Base-by-base conservation (phyloP, 192 early-diverging fungal species). In the Dissophora globulifera region DNA sequence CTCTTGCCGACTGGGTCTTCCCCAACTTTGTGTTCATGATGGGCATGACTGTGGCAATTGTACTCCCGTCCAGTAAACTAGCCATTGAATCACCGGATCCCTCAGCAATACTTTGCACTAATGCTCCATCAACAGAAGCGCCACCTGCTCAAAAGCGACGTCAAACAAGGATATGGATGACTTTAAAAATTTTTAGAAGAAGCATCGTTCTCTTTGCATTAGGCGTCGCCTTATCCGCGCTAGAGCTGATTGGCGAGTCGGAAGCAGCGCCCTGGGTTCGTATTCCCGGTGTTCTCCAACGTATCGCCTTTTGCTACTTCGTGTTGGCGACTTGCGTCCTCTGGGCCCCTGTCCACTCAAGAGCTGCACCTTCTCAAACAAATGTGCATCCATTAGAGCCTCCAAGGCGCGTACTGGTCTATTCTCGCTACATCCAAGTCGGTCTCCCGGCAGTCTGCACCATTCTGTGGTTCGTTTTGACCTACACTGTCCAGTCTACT, bases 1-100 rank as follows among this genome's bases (percentile, higher is more conserved):
- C 56, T 13, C 45, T 75, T 3, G 68, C 82, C 43, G 84, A 88
- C 47, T 61, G 78, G 41, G 84, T 88, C 6, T 88, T 86, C 79
- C 87, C 87, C 2, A 78, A 70, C 27, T 87, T 88, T 31, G 41
- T 88, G 2, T 87, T 87, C 46, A 82, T 87, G 50, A 78, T 79
- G 40, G 86, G 86, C 25, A 63, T 82, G 23, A 61, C 72, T 17
- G 33, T 78, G n/a, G 55, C 76, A 4, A 69, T 75, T 30, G 62
- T 75, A 35, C 32, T 72, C 29, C 35, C 58, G 1, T 59, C 68
- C 4, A 50, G 17, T 1, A 60, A 51, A 49, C 42, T 70, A 19
- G 20, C 19, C 9, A 11, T 38, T 10, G 20, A 62, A 16, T 53
- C 57, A n/a, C 23, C 13, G 13, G 16, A 27, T 7, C 22, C 12